Base-by-base conservation (phyloP, 2,329 filamentous ascomycete species). In the Aspergillus amoenus region DNA sequence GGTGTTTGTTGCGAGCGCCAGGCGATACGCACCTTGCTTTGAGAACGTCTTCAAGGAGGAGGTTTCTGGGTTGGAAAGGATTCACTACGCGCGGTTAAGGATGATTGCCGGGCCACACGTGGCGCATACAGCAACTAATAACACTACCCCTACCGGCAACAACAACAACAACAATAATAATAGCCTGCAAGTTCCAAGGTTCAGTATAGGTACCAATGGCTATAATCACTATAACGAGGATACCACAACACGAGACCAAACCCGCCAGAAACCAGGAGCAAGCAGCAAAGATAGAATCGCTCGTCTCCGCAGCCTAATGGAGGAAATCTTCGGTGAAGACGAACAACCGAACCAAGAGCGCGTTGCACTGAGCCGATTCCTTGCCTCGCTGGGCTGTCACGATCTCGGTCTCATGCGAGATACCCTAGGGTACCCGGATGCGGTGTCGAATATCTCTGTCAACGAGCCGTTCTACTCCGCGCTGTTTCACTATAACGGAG, bases 1-100 rank as follows among this genome's bases (percentile, higher is more conserved):
- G 30, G 76, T 86, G 2, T 83, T 88, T 64, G 82, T 88, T 0
- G 84, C 84, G 2, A 85, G 83, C 55, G 85, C 85, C 77, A 75
- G 85, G 18, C 77, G 85, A n/a, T 86, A 86, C 63, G 84, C 85
- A 0, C 71, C 80, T 0, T 77, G 79, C 0, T 86, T 86, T 60
- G 69, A 76, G 0, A 76, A 82, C 22, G 79, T 81, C 0, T 77
- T 87, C 41, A 73, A 79, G 57, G 68, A 73, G 7, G 84, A 88
- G 60, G 72, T 88, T 0, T 78, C 73, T 0, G 70, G 68, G 0
- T 77, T 86, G 32, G 77, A 76, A 0, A 75, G 79, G 47, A 82
- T 88, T 12, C 70, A 78, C 18, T 87, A 88, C 62, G 84, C 81
- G 0, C 73, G 84, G 17, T 73, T 68, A 18, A 64, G 73, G 40